These are phyloP conservation scores for Plantago coronopus DNA, from an alignment of 305 asterid genomes.

Conservation along the genomic window DNA sequence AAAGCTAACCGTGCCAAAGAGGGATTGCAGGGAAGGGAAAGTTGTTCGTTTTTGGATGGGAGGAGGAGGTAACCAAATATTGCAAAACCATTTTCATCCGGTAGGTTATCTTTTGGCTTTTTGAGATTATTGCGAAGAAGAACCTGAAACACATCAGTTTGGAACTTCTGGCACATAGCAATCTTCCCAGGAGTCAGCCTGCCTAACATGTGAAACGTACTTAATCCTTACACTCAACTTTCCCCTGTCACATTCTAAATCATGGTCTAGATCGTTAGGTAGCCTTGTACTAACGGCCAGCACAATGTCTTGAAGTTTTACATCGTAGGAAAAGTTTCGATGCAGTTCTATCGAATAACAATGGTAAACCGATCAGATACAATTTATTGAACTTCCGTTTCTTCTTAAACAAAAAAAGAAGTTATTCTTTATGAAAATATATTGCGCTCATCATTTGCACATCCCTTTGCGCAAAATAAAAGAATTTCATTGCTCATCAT, in stretches of 20 bases:
- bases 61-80: slow-evolving; percentile 58
- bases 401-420: too few species aligned
- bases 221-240: slow-evolving; percentile 30
- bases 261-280: slow-evolving; percentile 39
- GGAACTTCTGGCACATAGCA: slow-evolving; percentile 50
- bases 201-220: slow-evolving; percentile 28
- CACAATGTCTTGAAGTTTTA: slow-evolving; percentile 42
- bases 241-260: slow-evolving; percentile 54
- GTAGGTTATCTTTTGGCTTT: slow-evolving; percentile 27
- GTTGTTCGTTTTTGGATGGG: slow-evolving; percentile 44
- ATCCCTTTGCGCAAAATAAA: too few species aligned
- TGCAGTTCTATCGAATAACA: slow-evolving; percentile 52
- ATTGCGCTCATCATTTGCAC: too few species aligned
- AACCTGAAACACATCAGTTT: slow-evolving; percentile 42
- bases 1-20: too few species aligned
- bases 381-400: too few species aligned
- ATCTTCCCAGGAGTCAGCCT: slow-evolving; percentile 43
- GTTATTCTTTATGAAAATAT: too few species aligned
- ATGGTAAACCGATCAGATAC: slow-evolving; percentile 32
- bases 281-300: slow-evolving; percentile 51
- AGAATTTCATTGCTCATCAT: too few species aligned
- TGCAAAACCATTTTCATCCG: slow-evolving; percentile 19
- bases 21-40: too few species aligned
- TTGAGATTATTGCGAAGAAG: slow-evolving; percentile 49
- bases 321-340: slow-evolving; percentile 28